A percentile compares a stretch with the other conserved stretches of the same genome.
Conservation (phyloP, 2,329 filamentous ascomycete species). For the Talaromyces verruculosus region DNA sequence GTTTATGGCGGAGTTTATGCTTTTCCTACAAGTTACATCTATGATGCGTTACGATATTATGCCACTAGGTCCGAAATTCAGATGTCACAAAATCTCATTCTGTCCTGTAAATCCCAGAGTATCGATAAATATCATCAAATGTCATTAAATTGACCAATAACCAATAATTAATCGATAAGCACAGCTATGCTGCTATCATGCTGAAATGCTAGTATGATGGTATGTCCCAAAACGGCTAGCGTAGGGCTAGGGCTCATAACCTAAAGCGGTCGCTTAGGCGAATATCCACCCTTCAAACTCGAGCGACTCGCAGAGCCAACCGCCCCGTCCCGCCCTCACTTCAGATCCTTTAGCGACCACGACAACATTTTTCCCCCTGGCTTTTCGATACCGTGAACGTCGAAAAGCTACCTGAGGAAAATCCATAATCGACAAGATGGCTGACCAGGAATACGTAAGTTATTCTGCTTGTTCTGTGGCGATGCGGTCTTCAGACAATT, state of each 20-base stretch:
- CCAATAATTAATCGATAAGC: not conserved
- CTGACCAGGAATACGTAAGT: conserved; percentile 86
- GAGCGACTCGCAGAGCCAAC: conserved; percentile 28
- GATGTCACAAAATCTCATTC: not conserved
- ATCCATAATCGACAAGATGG: conserved; percentile 65
- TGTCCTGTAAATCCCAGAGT: too few species aligned
- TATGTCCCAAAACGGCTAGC: conserved; percentile 30
- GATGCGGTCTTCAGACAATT: not conserved
- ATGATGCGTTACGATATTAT: conserved; percentile 41
- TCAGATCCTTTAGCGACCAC: conserved; percentile 41
- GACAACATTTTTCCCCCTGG: conserved; percentile 38
- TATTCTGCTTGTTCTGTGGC: conserved; percentile 1
- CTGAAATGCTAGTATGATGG: not conserved
- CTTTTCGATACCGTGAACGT: conserved; percentile 45
- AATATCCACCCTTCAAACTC: conserved; percentile 39
- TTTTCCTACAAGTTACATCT: conserved; percentile 27
- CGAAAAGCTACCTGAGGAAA: conserved; percentile 48
- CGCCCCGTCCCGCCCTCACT: conserved; percentile 28
- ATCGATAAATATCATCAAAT: not conserved
- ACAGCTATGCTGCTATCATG: not conserved
- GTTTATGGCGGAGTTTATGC: conserved; percentile 28
- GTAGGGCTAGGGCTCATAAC: conserved; percentile 39
- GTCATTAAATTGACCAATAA: not conserved
- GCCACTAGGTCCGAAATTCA: conserved; percentile 28
- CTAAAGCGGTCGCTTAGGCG: conserved; percentile 46